phyloP scores from a whole-genome alignment of 352 stramenopile genomes.

The Peronospora destructor region DNA sequence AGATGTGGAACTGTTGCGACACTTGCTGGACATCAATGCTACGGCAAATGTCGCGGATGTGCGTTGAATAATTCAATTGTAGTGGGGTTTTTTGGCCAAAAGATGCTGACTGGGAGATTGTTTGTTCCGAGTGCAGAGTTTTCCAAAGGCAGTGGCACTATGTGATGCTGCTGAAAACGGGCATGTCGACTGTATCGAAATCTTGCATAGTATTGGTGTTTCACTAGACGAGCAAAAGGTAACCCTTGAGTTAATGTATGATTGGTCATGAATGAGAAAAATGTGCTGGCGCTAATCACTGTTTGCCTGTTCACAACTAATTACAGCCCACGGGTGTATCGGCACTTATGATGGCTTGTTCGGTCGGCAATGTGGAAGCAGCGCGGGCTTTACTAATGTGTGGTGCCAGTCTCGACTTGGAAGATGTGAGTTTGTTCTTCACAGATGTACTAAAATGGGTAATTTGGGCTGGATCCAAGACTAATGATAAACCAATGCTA shows the following conservation, averaged over 20 bases:
- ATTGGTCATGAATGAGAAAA: background rate
- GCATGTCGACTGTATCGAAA: constrained; percentile 78
- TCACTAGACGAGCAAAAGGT: constrained; percentile 83
- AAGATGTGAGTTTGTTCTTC: constrained; percentile 48
- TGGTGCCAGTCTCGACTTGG: constrained; percentile 71
- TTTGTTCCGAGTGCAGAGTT: constrained; percentile 35
- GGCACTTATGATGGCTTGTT: constrained; percentile 79
- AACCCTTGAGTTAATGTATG: background rate
- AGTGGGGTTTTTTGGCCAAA: background rate
- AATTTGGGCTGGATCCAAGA: background rate
- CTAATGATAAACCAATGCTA: constrained; percentile 22
- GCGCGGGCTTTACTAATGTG: constrained; percentile 78
- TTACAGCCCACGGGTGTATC: constrained; percentile 69
- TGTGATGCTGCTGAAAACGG: constrained; percentile 78
- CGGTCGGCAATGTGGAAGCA: constrained; percentile 80
- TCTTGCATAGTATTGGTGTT: constrained; percentile 72
- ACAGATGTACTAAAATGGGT: background rate
- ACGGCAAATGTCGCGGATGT: constrained; percentile 57
- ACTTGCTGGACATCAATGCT: constrained; percentile 64
- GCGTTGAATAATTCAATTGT: constrained; percentile 1
- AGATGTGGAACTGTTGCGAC: constrained; percentile 65
- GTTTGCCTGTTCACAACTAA: constrained; percentile 2
- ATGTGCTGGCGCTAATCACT: constrained; percentile 9
- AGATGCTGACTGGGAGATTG: constrained; percentile 7
- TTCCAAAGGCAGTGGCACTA: constrained; percentile 66